Evolutionary conservation across 1,139 yeast species (phyloP).

Genomic region (Suhomyces anneliseae): DNA sequence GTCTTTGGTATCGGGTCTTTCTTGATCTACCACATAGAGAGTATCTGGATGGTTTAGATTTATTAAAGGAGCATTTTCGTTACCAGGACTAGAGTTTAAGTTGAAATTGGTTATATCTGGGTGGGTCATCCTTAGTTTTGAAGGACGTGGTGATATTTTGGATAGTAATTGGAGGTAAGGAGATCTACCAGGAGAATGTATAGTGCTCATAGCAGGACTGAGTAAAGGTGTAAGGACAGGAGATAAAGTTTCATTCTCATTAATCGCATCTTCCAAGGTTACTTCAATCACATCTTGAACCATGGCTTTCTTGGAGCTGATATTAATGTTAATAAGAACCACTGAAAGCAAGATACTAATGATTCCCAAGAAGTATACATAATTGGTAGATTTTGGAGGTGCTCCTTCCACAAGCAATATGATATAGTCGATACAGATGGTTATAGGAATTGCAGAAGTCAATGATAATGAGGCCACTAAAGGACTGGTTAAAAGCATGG

Average conservation of each 20-base stretch:
- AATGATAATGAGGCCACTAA: conserved; percentile 52
- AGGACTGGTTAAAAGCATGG: conserved; percentile 56
- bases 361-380: conserved; percentile 46
- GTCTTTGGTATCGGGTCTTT: not conserved
- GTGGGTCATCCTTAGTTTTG: conserved; percentile 6
- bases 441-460: conserved; percentile 54
- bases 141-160: conserved; percentile 13
- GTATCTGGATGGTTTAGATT: conserved; percentile 24
- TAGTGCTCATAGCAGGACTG: conserved; percentile 4
- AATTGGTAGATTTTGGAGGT: conserved; percentile 25
- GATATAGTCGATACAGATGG: conserved; percentile 48
- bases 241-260: conserved; percentile 45
- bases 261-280: conserved; percentile 49
- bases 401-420: conserved; percentile 24
- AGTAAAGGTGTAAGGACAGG: conserved; percentile 49
- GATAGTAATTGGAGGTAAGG: conserved; percentile 4
- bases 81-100: conserved; percentile 15
- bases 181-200: conserved; percentile 1
- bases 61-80: conserved; percentile 13
- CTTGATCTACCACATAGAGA: conserved; percentile 20
- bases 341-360: conserved; percentile 48
- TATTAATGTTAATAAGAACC: conserved; percentile 44
- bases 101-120: conserved; percentile 17
- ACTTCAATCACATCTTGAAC: conserved; percentile 51
- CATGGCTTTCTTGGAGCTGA: conserved; percentile 45